Evolutionary conservation across 192 early-diverging fungal genomes (phyloP).

Genomic region (Coemansia sp.): DNA sequence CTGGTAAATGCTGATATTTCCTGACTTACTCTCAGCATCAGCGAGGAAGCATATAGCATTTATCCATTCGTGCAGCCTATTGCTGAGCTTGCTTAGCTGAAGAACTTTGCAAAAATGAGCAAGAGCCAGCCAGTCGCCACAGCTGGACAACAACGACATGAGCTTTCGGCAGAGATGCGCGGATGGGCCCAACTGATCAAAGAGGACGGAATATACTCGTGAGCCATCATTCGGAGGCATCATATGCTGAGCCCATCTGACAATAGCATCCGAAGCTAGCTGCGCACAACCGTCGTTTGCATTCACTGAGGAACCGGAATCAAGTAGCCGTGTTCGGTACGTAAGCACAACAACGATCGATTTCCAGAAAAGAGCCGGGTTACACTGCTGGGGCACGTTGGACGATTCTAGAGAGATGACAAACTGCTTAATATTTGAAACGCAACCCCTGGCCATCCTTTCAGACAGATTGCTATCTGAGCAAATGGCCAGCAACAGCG

Average conservation of each 20-base stretch:
- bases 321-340: background rate
- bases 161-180: conserved; percentile 24
- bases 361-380: conserved; percentile 5
- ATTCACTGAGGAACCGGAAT: background rate
- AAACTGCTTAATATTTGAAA: conserved; percentile 2
- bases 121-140: conserved; percentile 23
- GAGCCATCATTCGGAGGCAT: background rate
- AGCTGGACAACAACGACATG: conserved; percentile 24
- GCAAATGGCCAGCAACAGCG: background rate
- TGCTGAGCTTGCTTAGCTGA: conserved; percentile 16
- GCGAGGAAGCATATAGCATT: conserved; percentile 19
- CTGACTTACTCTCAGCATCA: conserved; percentile 22
- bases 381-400: too few relatives aligned
- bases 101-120: conserved; percentile 21
- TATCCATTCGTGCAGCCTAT: conserved; percentile 21
- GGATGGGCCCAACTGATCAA: conserved; percentile 27
- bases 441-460: background rate
- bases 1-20: conserved; percentile 13
- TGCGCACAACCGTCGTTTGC: background rate
- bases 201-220: background rate
- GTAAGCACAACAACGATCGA: conserved; percentile 4
- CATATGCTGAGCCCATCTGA: conserved; percentile 14
- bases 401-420: background rate
- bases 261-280: conserved; percentile 10
- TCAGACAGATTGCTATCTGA: background rate